Evolutionary conservation across 768 basidiomycete species (phyloP).

Genomic region (Trametes cubensis): DNA sequence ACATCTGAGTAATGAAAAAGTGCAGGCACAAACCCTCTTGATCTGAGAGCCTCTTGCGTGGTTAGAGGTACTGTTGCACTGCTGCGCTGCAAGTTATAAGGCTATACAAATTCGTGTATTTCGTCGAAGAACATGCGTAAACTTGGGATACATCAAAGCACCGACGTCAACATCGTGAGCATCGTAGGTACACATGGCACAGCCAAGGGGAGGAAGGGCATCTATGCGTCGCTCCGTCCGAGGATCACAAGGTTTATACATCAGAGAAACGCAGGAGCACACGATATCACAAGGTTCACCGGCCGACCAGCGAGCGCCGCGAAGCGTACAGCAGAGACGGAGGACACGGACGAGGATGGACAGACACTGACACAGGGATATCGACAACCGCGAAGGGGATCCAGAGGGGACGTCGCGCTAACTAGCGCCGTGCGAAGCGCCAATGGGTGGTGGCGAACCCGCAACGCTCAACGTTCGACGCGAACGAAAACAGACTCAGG

Average conservation of each 20-base stretch:
- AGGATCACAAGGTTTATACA: conserved; percentile 5
- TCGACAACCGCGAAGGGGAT: background rate
- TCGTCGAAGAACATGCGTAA: background rate
- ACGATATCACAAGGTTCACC: conserved; percentile 10
- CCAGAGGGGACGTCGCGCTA: no score
- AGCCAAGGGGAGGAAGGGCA: conserved; percentile 7
- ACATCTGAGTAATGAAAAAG: background rate
- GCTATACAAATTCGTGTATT: background rate
- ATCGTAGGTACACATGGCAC: conserved; percentile 7
- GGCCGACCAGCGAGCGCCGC: conserved; percentile 16
- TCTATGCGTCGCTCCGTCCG: conserved; percentile 2
- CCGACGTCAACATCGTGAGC: background rate
- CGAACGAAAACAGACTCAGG: no score
- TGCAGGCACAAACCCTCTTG: background rate
- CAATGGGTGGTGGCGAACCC: background rate
- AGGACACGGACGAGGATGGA: conserved; percentile 4
- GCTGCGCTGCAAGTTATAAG: no score
- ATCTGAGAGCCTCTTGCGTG: no score
- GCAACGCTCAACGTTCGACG: no score
- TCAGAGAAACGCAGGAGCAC: background rate
- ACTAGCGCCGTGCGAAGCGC: no score
- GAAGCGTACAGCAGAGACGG: conserved; percentile 15
- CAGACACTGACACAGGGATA: background rate
- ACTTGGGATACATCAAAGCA: conserved; percentile 9
- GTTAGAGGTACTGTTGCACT: no score